Evolutionary conservation across 1,139 yeast genomes (phyloP), one percentile per base, ranked within the genome.

Genomic region (Taphrina pruni): DNA sequence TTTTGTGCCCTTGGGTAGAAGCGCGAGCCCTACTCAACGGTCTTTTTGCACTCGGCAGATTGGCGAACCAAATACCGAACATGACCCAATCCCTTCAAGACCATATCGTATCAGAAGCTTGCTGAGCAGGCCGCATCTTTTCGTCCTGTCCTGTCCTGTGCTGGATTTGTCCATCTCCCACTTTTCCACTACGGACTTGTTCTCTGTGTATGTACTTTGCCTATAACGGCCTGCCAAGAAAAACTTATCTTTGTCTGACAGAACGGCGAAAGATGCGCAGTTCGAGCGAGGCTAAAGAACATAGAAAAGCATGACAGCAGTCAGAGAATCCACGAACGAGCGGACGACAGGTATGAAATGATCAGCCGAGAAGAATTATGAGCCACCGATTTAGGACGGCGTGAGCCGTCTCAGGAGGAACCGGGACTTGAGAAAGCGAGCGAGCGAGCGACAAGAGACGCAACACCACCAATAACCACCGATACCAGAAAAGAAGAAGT

Each of bases 201-300:
- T 54, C 58, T 54, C 58, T 54, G 58, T 36, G 58, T 54, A 54
- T 54, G 58, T 38, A 58, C 51, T 21, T 45, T 58, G 62, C 62
- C 62, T 58, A 26, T 58, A 58, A 41, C 62, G 62, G 62, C 62
- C 62, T 58, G 62, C 39, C 39, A 45, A n/a, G 36, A 45, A 45
- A 45, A 45, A 45, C 43, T 58, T 58, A 45, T 58, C 54, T 58
- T 58, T 43, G 43, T 43, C 39, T 35, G 43, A 39, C 38, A 58
- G 62, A 58, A 58, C 62, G 62, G 62, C 62, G 62, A 58, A 56
- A 58, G 62, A 58, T 58, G 62, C 62, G 62, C 62, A 58, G 62
- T 58, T 58, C 62, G 62, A 58, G 62, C 62, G 62, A 58, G 62
- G 62, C 62, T 58, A 46, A 58, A 58, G 62, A 43, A 39, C 39